Base-by-base conservation (phyloP, 139 green algal genomes). In the Picochlorum sp. region DNA sequence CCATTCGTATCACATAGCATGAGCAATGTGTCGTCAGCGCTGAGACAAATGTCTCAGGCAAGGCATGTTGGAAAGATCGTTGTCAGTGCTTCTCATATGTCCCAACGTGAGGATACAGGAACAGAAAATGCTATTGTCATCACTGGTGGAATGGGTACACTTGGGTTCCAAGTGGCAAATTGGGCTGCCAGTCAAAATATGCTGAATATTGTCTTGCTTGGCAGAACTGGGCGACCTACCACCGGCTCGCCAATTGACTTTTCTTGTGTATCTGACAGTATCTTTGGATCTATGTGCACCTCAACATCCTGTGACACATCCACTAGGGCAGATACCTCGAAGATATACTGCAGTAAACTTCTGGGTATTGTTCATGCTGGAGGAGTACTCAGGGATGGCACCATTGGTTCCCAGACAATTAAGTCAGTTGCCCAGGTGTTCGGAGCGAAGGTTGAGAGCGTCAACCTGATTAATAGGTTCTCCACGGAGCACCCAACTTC, bases 61-160 rank as follows among this genome's bases (percentile, higher is more conserved):
- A 71, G 78, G 0, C 86, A 93, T 59, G 78, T 95, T 32, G 88
- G 88, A 74, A 95, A 95, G 74, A 78, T 95, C 28, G 83, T 95
- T 28, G 81, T 89, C 71, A 84, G 69, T 58, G 89, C 49, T 28
- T 49, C 71, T 6, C 46, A 46, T 1, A 6, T 73, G 44, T 26
- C 49, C 50, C 14, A 46, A 23, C 14, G 28, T 62, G 44, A 62
- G 45, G 56, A 45, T 24, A 24, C 37, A 23, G 18, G 10, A 9
- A 47, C 18, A 32, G 18, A 44, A 23, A 20, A 66, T 34, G 58
- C 49, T 14, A 34, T 73, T 21, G 18, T 59, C 11, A 32, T 82
- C 28, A 68, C 75, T 30, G 78, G 78, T 7, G 78, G 78, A 16
- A n/a, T 75, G 14, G 78, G 78, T 54, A 62, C 70, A 1, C 70